A percentile compares a stretch with the other conserved stretches of the same genome.
phyloP scores from a whole-genome alignment of 208 protist species.

The Acanthamoeba castellanii region DNA sequence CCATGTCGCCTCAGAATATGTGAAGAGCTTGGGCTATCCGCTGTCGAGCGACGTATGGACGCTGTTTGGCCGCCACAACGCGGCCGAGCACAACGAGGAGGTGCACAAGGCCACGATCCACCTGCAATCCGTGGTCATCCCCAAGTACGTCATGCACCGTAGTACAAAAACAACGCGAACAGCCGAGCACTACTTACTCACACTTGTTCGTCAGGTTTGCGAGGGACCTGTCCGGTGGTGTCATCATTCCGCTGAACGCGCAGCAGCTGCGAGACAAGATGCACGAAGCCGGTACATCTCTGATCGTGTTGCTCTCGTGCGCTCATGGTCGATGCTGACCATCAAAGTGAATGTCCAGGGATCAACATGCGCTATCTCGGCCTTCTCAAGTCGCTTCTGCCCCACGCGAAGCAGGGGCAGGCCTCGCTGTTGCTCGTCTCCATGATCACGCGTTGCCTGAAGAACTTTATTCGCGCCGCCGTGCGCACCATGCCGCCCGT shows the following conservation, averaged over 20 bases:
- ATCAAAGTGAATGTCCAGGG: background rate
- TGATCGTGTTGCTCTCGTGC: background rate
- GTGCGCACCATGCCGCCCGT: background rate
- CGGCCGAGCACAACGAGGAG: conserved; percentile 48
- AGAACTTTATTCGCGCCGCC: conserved; percentile 35
- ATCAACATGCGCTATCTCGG: conserved; percentile 50
- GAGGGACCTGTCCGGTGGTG: background rate
- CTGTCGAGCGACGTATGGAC: conserved; percentile 51
- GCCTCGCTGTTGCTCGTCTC: conserved; percentile 13
- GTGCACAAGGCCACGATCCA: conserved; percentile 28
- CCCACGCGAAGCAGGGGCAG: background rate
- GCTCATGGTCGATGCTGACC: background rate
- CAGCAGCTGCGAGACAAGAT: conserved; percentile 26
- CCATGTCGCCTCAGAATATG: background rate
- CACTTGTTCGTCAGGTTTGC: background rate
- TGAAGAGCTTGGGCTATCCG: background rate
- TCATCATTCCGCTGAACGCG: conserved; percentile 3
- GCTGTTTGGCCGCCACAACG: conserved; percentile 56
- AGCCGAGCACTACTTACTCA: background rate
- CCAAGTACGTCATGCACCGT: background rate
- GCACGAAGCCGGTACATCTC: background rate
- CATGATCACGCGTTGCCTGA: conserved; percentile 20
- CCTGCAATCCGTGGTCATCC: conserved; percentile 36
- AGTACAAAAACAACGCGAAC: background rate
- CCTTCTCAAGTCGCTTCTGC: background rate